Conservation (phyloP, 148 eudicot genomes). For the Bassia scoparia region DNA sequence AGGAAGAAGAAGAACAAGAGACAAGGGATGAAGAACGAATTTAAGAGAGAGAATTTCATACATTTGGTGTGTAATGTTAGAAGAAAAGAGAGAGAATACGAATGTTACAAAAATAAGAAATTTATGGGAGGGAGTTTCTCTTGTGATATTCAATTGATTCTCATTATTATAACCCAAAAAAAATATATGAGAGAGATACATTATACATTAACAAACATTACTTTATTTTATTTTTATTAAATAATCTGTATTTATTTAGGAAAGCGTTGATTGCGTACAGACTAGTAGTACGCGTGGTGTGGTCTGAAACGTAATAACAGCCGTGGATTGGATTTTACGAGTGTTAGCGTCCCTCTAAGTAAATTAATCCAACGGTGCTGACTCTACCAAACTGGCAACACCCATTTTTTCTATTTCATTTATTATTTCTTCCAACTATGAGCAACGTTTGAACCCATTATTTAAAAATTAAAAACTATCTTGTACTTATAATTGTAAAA, state of each 20-base stretch:
- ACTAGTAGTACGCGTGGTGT: constrained; percentile 5
- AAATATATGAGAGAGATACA: constrained; percentile 23
- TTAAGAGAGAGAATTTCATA: constrained; percentile 24
- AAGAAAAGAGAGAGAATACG: constrained; percentile 1
- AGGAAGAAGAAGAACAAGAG: no score
- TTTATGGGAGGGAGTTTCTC: not conserved
- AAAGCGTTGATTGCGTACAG: constrained; percentile 23
- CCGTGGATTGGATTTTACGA: constrained; percentile 13
- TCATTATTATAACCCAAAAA: constrained; percentile 28
- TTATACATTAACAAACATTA: not conserved
- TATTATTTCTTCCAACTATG: not conserved
- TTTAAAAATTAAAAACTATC: no score
- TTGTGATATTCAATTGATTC: constrained; percentile 32
- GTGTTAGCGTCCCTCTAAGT: constrained; percentile 22
- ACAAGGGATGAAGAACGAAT: constrained; percentile 5
- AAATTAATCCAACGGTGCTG: constrained; percentile 15
- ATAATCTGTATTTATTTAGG: not conserved
- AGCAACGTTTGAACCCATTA: not conserved
- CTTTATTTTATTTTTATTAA: not conserved
- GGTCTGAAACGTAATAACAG: not conserved
- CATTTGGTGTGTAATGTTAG: constrained; percentile 22
- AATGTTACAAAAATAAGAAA: not conserved
- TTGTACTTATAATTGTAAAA: no score
- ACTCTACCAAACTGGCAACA: not conserved
- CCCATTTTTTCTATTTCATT: not conserved